Evolutionary conservation across 2,329 filamentous ascomycete genomes (phyloP), one percentile per base, ranked within the genome.

Genomic region (Aspergillus pseudonomiae): DNA sequence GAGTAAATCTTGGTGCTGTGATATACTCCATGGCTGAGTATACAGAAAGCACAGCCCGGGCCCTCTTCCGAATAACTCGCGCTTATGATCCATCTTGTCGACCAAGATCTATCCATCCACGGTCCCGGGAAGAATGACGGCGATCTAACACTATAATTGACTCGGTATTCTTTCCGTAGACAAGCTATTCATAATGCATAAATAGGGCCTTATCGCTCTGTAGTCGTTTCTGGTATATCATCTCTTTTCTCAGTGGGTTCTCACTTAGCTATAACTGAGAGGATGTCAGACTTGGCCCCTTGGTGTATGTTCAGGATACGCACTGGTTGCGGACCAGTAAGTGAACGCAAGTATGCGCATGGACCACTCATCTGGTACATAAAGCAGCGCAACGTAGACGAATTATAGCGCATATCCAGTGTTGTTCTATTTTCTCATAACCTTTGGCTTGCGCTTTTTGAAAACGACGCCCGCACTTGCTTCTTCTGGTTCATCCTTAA

Each of bases 371-470:
- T 32, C 19, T 34, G 10, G 28, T 52, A 52, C 28, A 32, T 14
- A 28, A 34, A 21, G 28, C 19, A 12, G 26, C 26, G 48, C 28
- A 34, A 12, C 9, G 19, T 52, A 52, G 48, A 32, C 28, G n/a
- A 10, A 11, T 32, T 21, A 10, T 12, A 32, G 48, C 19, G 48
- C 28, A 34, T n/a, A 34, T 12, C 48, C 48, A 32, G 9, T 21
- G 28, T 32, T 48, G 41, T 24, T 46, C 65, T 71, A 80, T 72
- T 77, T 77, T 68, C 75, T 79, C 68, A 76, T 75, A 57, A 74
- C 69, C 70, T 82, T 83, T 2, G 79, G 75, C 67, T 81, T 83
- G 66, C 81, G 80, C 67, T 82, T 83, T 68, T 83, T 83, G 74
- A 83, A 83, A 26, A 83, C 68, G 46, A 82, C 74, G 4, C 75